Percentiles rank a stretch among this genome's conserved stretches.
phyloP scores from a whole-genome alignment of 129 eudicot genomes.

The Lactuca sativa region DNA sequence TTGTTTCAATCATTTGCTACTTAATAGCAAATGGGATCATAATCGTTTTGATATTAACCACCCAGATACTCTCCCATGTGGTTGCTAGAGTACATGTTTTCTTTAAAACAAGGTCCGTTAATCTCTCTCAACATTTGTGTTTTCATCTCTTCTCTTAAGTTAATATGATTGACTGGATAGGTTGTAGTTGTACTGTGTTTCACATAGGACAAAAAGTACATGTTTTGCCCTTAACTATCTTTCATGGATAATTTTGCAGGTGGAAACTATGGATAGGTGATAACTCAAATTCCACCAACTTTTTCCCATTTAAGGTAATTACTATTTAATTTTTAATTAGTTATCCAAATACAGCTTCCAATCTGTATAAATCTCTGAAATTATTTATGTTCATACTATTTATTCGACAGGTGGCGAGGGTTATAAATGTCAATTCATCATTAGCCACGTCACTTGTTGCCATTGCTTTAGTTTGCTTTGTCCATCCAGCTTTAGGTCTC shows the following conservation, averaged over 20 bases:
- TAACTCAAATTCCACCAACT: slow-evolving; percentile 25
- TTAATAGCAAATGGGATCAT: slow-evolving; percentile 70
- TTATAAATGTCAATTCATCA: slow-evolving; percentile 57
- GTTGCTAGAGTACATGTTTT: slow-evolving; percentile 65
- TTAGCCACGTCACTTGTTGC: slow-evolving; percentile 60
- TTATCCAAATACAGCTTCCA: neutral
- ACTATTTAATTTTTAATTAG: slow-evolving; percentile 3
- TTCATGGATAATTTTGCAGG: slow-evolving; percentile 47
- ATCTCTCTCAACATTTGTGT: slow-evolving; percentile 17
- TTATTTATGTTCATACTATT: neutral
- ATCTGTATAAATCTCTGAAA: slow-evolving; percentile 11
- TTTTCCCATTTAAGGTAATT: slow-evolving; percentile 65
- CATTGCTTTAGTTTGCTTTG: slow-evolving; percentile 66
- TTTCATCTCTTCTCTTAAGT: no score
- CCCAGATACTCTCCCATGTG: slow-evolving; percentile 52
- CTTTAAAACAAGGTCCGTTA: slow-evolving; percentile 67
- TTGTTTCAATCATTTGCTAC: slow-evolving; percentile 75
- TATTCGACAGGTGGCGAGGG: slow-evolving; percentile 60
- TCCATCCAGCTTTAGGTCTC: slow-evolving; percentile 96
- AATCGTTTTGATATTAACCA: slow-evolving; percentile 47
- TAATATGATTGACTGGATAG: no score
- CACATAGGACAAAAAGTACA: no score
- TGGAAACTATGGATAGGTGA: slow-evolving; percentile 67
- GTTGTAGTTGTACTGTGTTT: no score
- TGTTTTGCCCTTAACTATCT: neutral